phyloP scores from a whole-genome alignment of 2,329 filamentous ascomycete genomes.

The Arthrobotrys pseudoclavata region DNA sequence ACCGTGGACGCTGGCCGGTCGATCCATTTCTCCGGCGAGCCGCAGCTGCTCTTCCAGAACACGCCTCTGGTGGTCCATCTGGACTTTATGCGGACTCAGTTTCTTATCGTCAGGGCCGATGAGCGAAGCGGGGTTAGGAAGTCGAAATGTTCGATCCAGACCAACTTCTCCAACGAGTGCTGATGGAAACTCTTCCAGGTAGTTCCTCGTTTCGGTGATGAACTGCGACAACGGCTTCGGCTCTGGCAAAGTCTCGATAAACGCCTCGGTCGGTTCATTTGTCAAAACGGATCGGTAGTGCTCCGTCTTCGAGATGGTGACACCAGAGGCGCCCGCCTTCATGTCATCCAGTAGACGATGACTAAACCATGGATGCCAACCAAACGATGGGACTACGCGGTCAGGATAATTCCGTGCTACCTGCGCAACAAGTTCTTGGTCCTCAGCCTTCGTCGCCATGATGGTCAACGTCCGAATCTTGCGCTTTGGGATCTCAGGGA shows the following conservation, averaged over 20 bases:
- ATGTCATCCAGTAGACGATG: slow-evolving; percentile 79
- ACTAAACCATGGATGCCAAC: slow-evolving; percentile 90
- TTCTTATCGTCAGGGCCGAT: slow-evolving; percentile 76
- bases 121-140: slow-evolving; percentile 69
- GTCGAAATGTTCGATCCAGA: slow-evolving; percentile 80
- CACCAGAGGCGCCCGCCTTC: slow-evolving; percentile 39
- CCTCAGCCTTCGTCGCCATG: slow-evolving; percentile 82
- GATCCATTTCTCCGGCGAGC: slow-evolving; percentile 76
- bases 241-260: slow-evolving; percentile 71
- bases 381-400: slow-evolving; percentile 78
- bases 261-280: slow-evolving; percentile 68
- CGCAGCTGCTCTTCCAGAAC: slow-evolving; percentile 78
- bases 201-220: slow-evolving; percentile 71
- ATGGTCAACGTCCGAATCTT: slow-evolving; percentile 72
- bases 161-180: slow-evolving; percentile 84
- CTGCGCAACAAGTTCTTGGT: slow-evolving; percentile 78
- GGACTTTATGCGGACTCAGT: slow-evolving; percentile 77
- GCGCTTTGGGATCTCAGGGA: slow-evolving; percentile 62
- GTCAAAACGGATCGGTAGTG: slow-evolving; percentile 79
- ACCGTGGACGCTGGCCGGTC: slow-evolving; percentile 78
- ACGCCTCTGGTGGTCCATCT: slow-evolving; percentile 76
- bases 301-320: slow-evolving; percentile 57
- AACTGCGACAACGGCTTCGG: slow-evolving; percentile 74
- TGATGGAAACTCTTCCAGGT: slow-evolving; percentile 72
- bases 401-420: slow-evolving; percentile 73